Evolutionary conservation across 176 grass and related monocot species (phyloP), one percentile per base, ranked within the genome.

Genomic region (Juncus inflexus): DNA sequence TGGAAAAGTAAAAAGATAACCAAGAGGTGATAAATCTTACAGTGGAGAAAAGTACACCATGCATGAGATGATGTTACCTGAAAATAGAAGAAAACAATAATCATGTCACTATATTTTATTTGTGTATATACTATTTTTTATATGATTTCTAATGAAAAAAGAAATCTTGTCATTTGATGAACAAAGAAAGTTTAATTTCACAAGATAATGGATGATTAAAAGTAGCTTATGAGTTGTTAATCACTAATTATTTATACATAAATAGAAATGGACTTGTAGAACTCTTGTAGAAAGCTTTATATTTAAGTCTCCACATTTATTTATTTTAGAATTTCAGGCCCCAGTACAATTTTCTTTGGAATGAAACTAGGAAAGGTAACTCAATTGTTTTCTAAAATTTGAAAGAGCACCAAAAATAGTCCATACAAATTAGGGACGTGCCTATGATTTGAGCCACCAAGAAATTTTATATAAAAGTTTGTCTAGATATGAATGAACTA

Each of bases 21-120:
- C 7, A 58, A 14, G 37, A 3, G 4, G n/a, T 64, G 11, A 35
- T 28, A 28, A 12, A 54, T 56, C 90, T 83, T 62, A 90, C 87
- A 64, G 72, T 19, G 91, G 91, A 0, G 87, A 81, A 61, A 96
- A 84, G 76, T 85, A 96, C 59, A 96, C 91, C 77, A 91, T 81
- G 69, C 87, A 88, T 8, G 91, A 96, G 58, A 88, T 54, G 50
- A 88, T 76, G 76, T 96, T 96, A 16, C 91, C 91, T 96, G 87
- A 12, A 70, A 77, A 68, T 67, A 67, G 38, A 66, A 12, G 37
- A 2, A 67, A 67, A 76, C 38, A 7, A 1, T 10, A 9, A 47
- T 5, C 43, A 47, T 47, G 38, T 57, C 42, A 64, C 43, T 54
- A 38, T 64, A 4, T 47, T 60, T 71, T 41, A 60, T 59, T 60